These are phyloP conservation scores for Xylariaceae sp. DNA, from an alignment of 2,329 filamentous ascomycete species.

Conservation along the genomic window DNA sequence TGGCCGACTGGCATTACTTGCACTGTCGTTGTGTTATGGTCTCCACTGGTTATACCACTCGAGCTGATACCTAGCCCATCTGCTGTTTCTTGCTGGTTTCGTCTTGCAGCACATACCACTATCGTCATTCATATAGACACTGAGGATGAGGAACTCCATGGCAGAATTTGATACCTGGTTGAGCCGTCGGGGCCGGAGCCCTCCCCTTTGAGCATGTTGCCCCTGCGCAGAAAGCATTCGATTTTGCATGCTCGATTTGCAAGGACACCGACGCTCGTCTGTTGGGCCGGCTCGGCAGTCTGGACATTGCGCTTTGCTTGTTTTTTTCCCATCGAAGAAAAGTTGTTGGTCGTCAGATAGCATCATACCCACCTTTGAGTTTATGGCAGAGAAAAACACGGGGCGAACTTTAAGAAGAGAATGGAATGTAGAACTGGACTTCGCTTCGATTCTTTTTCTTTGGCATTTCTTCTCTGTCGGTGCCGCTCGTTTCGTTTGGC, in stretches of 20 bases:
- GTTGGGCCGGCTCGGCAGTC: not conserved
- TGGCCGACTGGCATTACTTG: not conserved
- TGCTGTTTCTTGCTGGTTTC: not conserved
- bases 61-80: not conserved
- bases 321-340: conserved; percentile 8
- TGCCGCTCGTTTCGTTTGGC: too few species aligned
- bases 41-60: not conserved
- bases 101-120: not conserved
- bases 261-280: not conserved
- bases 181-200: not conserved
- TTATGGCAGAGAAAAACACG: conserved; percentile 7
- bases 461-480: conserved; percentile 4
- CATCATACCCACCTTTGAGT: conserved; percentile 20
- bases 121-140: conserved; percentile 6
- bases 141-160: not conserved
- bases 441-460: conserved; percentile 1
- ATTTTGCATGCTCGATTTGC: not conserved
- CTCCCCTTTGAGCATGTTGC: not conserved
- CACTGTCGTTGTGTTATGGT: not conserved
- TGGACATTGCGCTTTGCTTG: conserved; percentile 3
- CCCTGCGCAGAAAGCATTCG: not conserved
- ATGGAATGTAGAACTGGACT: conserved; percentile 10
- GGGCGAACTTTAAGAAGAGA: conserved; percentile 4
- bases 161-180: not conserved
- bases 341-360: conserved; percentile 11